A percentile compares a stretch with the other conserved stretches of the same genome.
Evolutionary conservation across 176 grass and related monocot genomes (phyloP).

Genomic region (Oryza australiensis): DNA sequence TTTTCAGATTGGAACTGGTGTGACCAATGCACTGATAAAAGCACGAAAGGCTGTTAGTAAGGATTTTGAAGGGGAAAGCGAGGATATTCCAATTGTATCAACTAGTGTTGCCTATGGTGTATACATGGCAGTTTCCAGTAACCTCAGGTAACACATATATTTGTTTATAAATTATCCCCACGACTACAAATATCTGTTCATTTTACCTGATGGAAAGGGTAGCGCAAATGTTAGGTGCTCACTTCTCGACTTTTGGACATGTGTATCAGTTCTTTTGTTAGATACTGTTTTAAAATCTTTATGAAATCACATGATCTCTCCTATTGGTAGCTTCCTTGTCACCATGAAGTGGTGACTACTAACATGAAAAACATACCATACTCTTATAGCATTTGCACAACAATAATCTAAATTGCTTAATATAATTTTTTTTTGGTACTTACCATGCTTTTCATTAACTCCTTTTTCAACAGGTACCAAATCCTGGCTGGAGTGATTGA

Average conservation of each 20-base stretch:
- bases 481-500: slow-evolving; percentile 90
- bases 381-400: background rate
- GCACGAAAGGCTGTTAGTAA: slow-evolving; percentile 68
- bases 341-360: background rate
- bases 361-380: background rate
- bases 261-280: too few relatives aligned
- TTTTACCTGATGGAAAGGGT: background rate
- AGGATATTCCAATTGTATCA: slow-evolving; percentile 71
- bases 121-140: slow-evolving; percentile 98
- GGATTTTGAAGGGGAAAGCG: slow-evolving; percentile 63
- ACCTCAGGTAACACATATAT: slow-evolving; percentile 68
- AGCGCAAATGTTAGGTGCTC: background rate
- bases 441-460: slow-evolving; percentile 13
- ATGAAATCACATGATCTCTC: too few relatives aligned
- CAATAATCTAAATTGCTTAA: background rate
- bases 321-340: background rate
- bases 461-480: slow-evolving; percentile 70
- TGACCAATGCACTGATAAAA: slow-evolving; percentile 88
- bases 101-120: slow-evolving; percentile 93
- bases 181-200: background rate
- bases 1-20: slow-evolving; percentile 80
- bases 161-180: background rate
- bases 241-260: too few relatives aligned
- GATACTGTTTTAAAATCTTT: too few relatives aligned
- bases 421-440: background rate